These are phyloP conservation scores for Cyanidium caldarium DNA, from an alignment of 23 red algal species.

Conservation along the genomic window DNA sequence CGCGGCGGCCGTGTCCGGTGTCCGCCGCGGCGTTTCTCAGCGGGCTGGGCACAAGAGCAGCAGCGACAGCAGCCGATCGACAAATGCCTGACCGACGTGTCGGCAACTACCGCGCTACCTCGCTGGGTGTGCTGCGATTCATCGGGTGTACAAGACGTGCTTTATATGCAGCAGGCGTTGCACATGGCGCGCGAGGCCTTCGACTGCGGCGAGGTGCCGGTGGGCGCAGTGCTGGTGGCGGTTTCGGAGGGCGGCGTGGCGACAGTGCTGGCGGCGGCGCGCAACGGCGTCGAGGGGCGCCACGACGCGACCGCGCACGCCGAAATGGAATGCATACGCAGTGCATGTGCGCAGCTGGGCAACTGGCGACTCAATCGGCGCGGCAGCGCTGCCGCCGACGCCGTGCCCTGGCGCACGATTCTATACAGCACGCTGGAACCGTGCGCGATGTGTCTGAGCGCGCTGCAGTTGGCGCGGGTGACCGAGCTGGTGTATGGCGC, in stretches of 20 bases:
- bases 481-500: conserved; percentile 62
- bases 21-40: too few species aligned
- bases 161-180: conserved; percentile 62
- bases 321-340: conserved; percentile 61
- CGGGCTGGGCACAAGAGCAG: too few species aligned
- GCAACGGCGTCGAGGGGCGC: conserved; percentile 42
- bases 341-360: not conserved
- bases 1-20: too few species aligned
- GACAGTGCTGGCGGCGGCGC: conserved; percentile 23
- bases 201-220: conserved; percentile 51
- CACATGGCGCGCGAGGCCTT: conserved; percentile 25
- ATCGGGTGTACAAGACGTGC: conserved; percentile 10
- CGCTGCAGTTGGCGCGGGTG: conserved; percentile 46
- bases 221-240: conserved; percentile 60
- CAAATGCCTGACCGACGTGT: too few species aligned
- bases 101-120: too few species aligned
- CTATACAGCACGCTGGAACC: conserved; percentile 87
- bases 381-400: not conserved
- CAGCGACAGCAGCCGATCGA: too few species aligned
- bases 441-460: conserved; percentile 83
- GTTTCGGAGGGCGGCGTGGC: not conserved
- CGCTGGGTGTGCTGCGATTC: not conserved
- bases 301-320: conserved; percentile 67
- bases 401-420: not conserved
- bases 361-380: conserved; percentile 47